Evolutionary conservation across 192 early-diverging fungal species (phyloP).

Genomic region (Mortierella hygrophila): DNA sequence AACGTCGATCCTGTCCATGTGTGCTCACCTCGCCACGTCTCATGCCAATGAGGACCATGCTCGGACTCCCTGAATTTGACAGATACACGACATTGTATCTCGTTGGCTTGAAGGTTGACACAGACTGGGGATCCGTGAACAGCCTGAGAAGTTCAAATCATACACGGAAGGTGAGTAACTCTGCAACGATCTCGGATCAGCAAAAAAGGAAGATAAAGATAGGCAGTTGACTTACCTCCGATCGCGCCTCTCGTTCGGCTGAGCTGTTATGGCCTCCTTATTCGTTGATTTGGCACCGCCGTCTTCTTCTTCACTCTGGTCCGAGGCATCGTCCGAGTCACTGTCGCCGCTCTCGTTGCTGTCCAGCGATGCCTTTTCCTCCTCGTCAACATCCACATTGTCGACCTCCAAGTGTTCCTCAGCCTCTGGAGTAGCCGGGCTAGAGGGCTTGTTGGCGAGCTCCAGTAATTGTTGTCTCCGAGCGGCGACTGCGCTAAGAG

Average conservation of each 20-base stretch:
- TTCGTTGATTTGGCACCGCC: not conserved
- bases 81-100: constrained; percentile 35
- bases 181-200: not conserved
- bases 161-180: not conserved
- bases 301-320: constrained; percentile 16
- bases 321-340: not conserved
- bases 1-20: not conserved
- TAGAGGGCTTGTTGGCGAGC: not conserved
- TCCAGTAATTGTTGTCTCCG: constrained; percentile 23
- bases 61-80: constrained; percentile 13
- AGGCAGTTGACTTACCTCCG: constrained; percentile 25
- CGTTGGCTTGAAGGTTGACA: constrained; percentile 55
- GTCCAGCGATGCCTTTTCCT: constrained; percentile 33
- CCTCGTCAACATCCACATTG: constrained; percentile 31
- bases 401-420: constrained; percentile 34
- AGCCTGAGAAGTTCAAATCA: constrained; percentile 1
- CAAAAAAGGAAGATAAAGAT: not conserved
- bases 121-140: constrained; percentile 43
- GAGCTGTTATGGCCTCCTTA: not conserved
- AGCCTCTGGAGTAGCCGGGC: not conserved
- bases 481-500: constrained; percentile 44
- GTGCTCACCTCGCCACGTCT: constrained; percentile 57
- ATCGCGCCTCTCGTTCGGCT: constrained; percentile 26
- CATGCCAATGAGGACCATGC: constrained; percentile 57
- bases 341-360: constrained; percentile 24